Base-by-base conservation (phyloP, 768 basidiomycete species). In the Hydnum rufescens region DNA sequence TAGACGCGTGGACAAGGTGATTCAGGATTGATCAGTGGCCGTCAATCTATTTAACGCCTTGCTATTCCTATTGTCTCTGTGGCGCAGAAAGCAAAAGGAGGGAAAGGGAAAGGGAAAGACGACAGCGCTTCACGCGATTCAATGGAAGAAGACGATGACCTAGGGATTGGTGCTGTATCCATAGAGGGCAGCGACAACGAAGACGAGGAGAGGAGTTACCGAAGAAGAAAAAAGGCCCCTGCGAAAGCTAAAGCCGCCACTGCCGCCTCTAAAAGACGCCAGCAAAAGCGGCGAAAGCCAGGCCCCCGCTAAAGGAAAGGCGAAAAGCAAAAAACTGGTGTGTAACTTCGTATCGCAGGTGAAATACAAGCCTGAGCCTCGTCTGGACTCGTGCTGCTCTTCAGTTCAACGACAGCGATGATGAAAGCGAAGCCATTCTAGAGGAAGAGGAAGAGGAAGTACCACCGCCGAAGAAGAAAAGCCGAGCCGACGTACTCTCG, bases 401-500 rank as follows among this genome's bases (percentile, higher is more conserved):
- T 32, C 18, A 51, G 19, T 30, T 47, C 16, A n/a, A 22, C 26
- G 48, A 62, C 50, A 55, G 55, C 18, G 54, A 75, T 22, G 66
- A 70, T 28, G 73, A 73, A 23, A 74, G 71, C 39, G 62, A 71
- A 3, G 70, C 77, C 32, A n/a, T 50, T 6, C 5, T 22, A 19
- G 43, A 49, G 1, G 76, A 77, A 36, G 64, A 78, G 13, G 71
- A 72, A 29, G 72, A 74, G 3, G 74, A 76, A 4, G 73, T 72
- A 22, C 44, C 54, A 18, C 42, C 13, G 36, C 44, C 44, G 1
- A 47, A 79, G 63, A 71, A 71, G 57, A 75, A 77, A 25, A 76
- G 71, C 58, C 70, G 82, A 50, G 75, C 78, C 23, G 76, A 79
- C 5, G 73, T 78, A 13, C 62, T 80, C 32, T 80, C 74, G 82